Evolutionary conservation across 176 grass and related monocot genomes (phyloP).

Genomic region (Oryza meridionalis): DNA sequence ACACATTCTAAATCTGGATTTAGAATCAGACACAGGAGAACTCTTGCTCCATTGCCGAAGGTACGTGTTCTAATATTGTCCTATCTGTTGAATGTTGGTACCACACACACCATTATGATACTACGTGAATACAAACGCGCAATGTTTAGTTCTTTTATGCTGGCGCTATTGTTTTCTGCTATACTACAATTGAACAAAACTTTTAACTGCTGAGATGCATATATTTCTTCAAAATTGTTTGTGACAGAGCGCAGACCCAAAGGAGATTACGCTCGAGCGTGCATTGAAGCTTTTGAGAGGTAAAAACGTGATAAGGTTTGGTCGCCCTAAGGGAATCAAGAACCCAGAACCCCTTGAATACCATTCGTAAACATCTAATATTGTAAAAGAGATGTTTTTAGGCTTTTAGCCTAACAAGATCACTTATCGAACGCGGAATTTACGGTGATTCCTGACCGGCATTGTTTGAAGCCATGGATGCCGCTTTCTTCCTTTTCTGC

Average conservation of each 20-base stretch:
- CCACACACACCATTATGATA: background rate
- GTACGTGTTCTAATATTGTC: constrained; percentile 35
- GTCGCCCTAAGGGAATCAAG: constrained; percentile 53
- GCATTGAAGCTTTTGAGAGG: constrained; percentile 72
- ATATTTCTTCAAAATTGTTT: constrained; percentile 40
- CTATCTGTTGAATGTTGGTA: background rate
- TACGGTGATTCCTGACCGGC: background rate
- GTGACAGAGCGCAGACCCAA: constrained; percentile 51
- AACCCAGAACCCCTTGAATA: constrained; percentile 47
- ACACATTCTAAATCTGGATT: constrained; percentile 80
- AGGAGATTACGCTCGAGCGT: constrained; percentile 61
- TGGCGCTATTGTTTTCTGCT: background rate
- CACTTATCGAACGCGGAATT: background rate
- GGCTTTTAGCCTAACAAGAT: too few species aligned
- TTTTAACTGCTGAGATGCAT: constrained; percentile 5
- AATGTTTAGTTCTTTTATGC: background rate
- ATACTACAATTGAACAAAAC: background rate
- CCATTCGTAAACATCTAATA: constrained; percentile 17
- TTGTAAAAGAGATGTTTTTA: too few species aligned
- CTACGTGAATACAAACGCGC: background rate
- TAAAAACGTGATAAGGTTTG: constrained; percentile 73
- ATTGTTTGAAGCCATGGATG: too few species aligned
- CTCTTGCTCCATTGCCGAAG: constrained; percentile 69
- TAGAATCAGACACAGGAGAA: constrained; percentile 67
- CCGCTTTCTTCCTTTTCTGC: too few species aligned